A percentile compares a stretch with the other conserved stretches of the same genome.
These are phyloP conservation scores for Sequoia sempervirens DNA, from an alignment of 75 land plant genomes.

Conservation along the genomic window DNA sequence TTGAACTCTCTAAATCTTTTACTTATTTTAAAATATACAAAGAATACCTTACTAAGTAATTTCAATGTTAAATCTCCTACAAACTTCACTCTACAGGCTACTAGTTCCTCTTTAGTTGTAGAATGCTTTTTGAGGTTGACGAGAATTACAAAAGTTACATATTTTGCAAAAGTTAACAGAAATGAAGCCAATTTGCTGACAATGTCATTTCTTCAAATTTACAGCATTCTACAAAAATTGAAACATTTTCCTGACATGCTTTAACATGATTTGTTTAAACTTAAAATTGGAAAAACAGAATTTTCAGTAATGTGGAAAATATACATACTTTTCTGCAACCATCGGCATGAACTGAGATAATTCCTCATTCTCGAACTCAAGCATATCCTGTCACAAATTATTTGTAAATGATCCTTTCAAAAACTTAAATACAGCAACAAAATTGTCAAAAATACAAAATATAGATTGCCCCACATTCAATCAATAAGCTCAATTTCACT, in stretches of 20 bases:
- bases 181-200: background rate
- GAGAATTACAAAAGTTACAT: background rate
- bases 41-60: background rate
- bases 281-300: background rate
- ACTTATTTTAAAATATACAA: background rate
- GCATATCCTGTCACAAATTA: constrained; percentile 43
- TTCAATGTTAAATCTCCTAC: background rate
- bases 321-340: constrained; percentile 53
- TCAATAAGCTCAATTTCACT: background rate
- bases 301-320: background rate
- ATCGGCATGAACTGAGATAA: constrained; percentile 39
- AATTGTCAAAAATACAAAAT: background rate
- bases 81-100: background rate
- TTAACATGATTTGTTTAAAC: background rate
- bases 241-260: background rate
- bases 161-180: background rate
- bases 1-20: background rate
- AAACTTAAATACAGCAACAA: background rate
- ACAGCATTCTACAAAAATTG: background rate
- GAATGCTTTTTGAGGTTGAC: background rate
- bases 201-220: background rate
- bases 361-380: constrained; percentile 56
- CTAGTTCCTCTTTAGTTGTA: background rate
- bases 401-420: background rate
- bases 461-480: background rate